These are phyloP conservation scores for Xylaria sp. DNA, from an alignment of 495 filamentous ascomycete genomes.

Conservation along the genomic window DNA sequence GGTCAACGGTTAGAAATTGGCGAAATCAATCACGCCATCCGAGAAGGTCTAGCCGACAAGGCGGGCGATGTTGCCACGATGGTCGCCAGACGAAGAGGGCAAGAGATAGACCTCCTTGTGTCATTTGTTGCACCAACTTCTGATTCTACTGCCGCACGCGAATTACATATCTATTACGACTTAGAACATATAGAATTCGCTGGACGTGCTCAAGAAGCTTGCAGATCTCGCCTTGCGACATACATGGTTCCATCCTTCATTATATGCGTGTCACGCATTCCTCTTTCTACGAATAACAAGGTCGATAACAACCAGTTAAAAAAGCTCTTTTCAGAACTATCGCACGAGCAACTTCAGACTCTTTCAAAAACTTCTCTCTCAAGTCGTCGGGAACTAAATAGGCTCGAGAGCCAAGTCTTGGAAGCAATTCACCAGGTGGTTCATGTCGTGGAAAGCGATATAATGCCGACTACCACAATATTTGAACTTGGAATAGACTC, in stretches of 20 bases:
- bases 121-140: conserved; percentile 63
- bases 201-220: conserved; percentile 55
- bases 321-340: conserved; percentile 63
- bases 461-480: conserved; percentile 66
- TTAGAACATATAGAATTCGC: conserved; percentile 33
- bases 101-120: conserved; percentile 72
- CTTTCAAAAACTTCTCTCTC: conserved; percentile 36
- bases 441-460: conserved; percentile 45
- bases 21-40: conserved; percentile 75
- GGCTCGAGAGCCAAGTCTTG: conserved; percentile 56
- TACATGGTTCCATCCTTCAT: conserved; percentile 85
- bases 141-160: conserved; percentile 3
- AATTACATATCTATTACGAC: conserved; percentile 42
- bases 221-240: conserved; percentile 64
- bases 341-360: conserved; percentile 63
- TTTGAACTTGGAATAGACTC: conserved; percentile 87
- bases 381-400: conserved; percentile 41
- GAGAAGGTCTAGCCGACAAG: conserved; percentile 46
- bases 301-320: conserved; percentile 69
- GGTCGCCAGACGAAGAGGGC: conserved; percentile 66
- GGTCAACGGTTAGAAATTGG: conserved; percentile 79
- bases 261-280: conserved; percentile 66
- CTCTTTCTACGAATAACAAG: conserved; percentile 78
- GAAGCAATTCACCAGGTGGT: conserved; percentile 59
- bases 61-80: conserved; percentile 69